Conservation (phyloP, 2,329 filamentous ascomycete genomes). For the Aspergillus pseudoterreus region DNA sequence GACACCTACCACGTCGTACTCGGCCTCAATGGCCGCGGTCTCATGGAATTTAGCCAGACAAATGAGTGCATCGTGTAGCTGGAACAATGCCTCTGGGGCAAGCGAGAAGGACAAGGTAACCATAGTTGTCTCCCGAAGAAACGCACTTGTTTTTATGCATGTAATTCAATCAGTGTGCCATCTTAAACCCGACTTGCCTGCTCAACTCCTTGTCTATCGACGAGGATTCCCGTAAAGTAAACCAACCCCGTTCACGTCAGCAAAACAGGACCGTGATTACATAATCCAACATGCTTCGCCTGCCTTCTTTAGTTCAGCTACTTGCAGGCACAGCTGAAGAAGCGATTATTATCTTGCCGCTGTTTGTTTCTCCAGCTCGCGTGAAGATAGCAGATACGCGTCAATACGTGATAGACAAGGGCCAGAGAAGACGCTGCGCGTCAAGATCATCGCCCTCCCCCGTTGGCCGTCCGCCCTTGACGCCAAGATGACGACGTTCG, state of each 20-base stretch:
- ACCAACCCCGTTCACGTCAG: constrained; percentile 2
- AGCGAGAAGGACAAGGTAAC: constrained; percentile 50
- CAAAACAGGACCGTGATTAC: constrained; percentile 17
- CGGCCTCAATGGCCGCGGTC: constrained; percentile 59
- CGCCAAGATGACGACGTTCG: constrained; percentile 16
- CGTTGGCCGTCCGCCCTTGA: neutral
- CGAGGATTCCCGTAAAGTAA: neutral
- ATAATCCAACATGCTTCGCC: constrained; percentile 8
- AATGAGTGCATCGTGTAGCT: constrained; percentile 56
- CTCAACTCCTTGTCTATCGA: neutral
- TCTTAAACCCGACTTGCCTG: no score
- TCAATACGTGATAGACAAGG: neutral
- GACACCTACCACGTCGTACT: constrained; percentile 47
- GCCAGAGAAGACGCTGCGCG: neutral
- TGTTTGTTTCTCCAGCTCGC: no score
- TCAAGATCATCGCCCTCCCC: neutral
- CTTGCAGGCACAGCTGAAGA: neutral
- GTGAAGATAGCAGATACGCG: no score
- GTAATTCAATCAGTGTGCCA: no score
- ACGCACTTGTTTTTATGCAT: neutral
- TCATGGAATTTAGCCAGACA: constrained; percentile 64
- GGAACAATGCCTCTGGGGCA: constrained; percentile 52
- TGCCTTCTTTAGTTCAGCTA: neutral
- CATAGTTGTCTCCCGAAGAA: constrained; percentile 15
- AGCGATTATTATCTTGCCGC: neutral